Base-by-base conservation (phyloP, 2,329 filamentous ascomycete species). In the Fusarium hainanense region DNA sequence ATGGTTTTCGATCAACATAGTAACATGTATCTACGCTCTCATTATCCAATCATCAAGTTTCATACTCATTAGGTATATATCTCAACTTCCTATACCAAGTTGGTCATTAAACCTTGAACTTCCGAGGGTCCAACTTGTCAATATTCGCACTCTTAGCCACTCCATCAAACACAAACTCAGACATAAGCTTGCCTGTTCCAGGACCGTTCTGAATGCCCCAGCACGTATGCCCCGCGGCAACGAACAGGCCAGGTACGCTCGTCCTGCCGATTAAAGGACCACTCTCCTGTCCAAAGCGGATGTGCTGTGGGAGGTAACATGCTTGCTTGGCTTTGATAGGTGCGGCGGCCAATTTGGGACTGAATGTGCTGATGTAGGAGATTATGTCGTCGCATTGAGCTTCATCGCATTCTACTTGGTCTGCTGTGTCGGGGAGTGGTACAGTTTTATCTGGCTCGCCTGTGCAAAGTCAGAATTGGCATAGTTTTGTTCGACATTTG, bases 201-300 rank as follows among this genome's bases (percentile, higher is more conserved):
- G 95, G 94, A 1, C 90, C 93, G 81, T 99, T 98, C 82, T 98
- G 95, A 23, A 99, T 97, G 0, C 96, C 96, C 96, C 96, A 99
- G 82, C 95, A 98, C 3, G 94, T 97, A 83, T 99, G 96, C 0
- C 96, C 96, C 0, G 93, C 87, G 1, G 96, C 96, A 63, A 98
- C 84, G 78, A 92, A 90, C 44, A 98, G 75, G 0, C 94, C 94
- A 9, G 89, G 87, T 0, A 91, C 88, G 3, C 87, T 86, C 10
- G 94, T 94, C 55, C 85, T 83, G 0, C 96, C 96, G 25, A 98
- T 87, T 51, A 98, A 79, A 7, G 96, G 95, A 0, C 88, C 89
- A 40, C 80, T 82, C 77, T 88, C 86, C 46, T 85, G 83, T n/a
- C 90, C 88, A 54, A 84, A 84, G 4, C 85, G 82, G 72, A 86